Evolutionary conservation across 805 yeast species (phyloP).

Genomic region (Candida ascalaphidarum): DNA sequence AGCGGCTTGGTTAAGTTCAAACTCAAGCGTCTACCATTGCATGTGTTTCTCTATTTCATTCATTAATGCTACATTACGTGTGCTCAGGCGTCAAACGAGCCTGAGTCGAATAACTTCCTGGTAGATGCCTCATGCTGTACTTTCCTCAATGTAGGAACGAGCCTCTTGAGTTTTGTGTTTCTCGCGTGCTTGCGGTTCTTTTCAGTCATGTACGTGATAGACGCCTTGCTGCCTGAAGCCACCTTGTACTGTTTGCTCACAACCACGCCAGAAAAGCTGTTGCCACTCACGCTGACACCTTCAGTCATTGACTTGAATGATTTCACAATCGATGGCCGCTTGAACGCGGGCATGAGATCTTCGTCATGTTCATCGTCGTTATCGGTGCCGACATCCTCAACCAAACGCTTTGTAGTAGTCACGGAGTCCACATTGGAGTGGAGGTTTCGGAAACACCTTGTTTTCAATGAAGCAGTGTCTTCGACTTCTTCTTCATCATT

Average conservation of each 20-base stretch:
- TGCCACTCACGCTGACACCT: conserved; percentile 32
- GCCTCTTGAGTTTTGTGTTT: conserved; percentile 17
- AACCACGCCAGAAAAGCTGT: conserved; percentile 39
- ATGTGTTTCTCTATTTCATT: neutral
- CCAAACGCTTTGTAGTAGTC: neutral
- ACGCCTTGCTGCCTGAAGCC: conserved; percentile 48
- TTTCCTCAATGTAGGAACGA: too few relatives aligned
- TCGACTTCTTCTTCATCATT: conserved; percentile 31
- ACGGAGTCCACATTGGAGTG: conserved; percentile 6
- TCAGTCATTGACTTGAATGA: conserved; percentile 36
- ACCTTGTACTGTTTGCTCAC: conserved; percentile 45
- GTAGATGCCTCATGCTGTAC: conserved; percentile 10
- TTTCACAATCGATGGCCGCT: conserved; percentile 37
- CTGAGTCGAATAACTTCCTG: conserved; percentile 10
- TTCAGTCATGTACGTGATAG: conserved; percentile 46
- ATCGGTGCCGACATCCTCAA: conserved; percentile 9
- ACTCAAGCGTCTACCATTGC: too few relatives aligned
- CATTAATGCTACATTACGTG: conserved; percentile 2
- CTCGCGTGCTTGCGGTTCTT: conserved; percentile 15
- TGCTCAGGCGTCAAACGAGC: conserved; percentile 10
- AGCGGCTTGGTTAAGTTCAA: too few relatives aligned
- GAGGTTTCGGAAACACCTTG: conserved; percentile 26
- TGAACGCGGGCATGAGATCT: conserved; percentile 30
- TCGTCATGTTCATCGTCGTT: conserved; percentile 24
- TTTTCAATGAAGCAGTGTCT: conserved; percentile 40